Percentiles rank a stretch among this genome's conserved stretches.
Evolutionary conservation across 257 asterid genomes (phyloP).

Genomic region (Solanum infundibuliforme): DNA sequence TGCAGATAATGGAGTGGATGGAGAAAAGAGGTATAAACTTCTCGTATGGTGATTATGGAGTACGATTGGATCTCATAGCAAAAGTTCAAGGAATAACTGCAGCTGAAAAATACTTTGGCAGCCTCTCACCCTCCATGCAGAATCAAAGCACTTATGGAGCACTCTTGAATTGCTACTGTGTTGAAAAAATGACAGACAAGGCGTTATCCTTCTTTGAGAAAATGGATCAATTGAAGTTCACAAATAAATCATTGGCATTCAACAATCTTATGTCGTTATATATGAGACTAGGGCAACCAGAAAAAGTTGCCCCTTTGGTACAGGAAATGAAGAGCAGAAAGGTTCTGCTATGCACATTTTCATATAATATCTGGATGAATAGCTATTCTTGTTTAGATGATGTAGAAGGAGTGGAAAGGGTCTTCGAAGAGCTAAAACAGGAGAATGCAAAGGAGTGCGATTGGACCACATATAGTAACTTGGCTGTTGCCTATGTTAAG

Average conservation of each 20-base stretch:
- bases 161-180: constrained; percentile 63
- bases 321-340: constrained; percentile 50
- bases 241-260: constrained; percentile 28
- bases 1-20: constrained; percentile 87
- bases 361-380: constrained; percentile 59
- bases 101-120: constrained; percentile 57
- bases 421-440: constrained; percentile 58
- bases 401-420: constrained; percentile 58
- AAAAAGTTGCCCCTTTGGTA: constrained; percentile 37
- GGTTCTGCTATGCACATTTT: constrained; percentile 33
- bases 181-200: constrained; percentile 43
- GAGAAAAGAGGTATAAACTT: constrained; percentile 38
- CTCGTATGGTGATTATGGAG: constrained; percentile 26
- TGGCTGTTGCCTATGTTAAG: constrained; percentile 46
- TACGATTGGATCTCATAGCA: constrained; percentile 48
- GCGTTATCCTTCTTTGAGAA: constrained; percentile 35
- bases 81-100: constrained; percentile 55
- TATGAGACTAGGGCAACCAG: constrained; percentile 38
- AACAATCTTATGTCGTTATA: constrained; percentile 57
- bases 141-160: constrained; percentile 48
- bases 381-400: constrained; percentile 40
- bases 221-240: constrained; percentile 40
- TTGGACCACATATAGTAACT: constrained; percentile 70
- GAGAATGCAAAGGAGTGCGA: constrained; percentile 32
- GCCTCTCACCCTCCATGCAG: constrained; percentile 29